A percentile compares a stretch with the other conserved stretches of the same genome.
These are phyloP conservation scores for Trichoderma gamsii DNA, from an alignment of 495 filamentous ascomycete species.

Conservation along the genomic window DNA sequence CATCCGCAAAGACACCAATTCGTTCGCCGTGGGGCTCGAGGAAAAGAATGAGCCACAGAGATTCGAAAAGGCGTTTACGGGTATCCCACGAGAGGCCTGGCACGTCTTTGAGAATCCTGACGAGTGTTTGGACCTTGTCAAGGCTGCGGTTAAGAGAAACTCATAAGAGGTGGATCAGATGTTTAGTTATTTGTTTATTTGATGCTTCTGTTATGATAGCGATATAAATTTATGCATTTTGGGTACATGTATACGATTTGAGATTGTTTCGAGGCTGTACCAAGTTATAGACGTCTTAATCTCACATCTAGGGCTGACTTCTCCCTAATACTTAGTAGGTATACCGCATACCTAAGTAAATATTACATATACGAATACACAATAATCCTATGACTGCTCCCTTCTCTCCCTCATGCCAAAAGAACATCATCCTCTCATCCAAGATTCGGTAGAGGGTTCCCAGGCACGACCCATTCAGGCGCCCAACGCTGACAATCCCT, in stretches of 20 bases:
- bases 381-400: not conserved
- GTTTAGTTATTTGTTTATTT: not conserved
- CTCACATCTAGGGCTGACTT: not conserved
- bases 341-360: not conserved
- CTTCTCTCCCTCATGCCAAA: not conserved
- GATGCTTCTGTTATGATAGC: not conserved
- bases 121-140: constrained; percentile 47
- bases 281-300: not conserved
- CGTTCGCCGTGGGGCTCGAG: constrained; percentile 59
- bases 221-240: not conserved
- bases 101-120: constrained; percentile 69
- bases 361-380: not conserved
- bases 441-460: not conserved
- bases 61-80: constrained; percentile 79
- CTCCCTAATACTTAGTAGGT: not conserved
- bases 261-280: not conserved
- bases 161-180: not conserved
- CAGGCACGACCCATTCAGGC: not conserved
- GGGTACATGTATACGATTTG: not conserved
- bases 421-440: not conserved
- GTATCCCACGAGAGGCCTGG: constrained; percentile 65
- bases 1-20: constrained; percentile 76
- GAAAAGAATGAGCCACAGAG: constrained; percentile 65
- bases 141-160: constrained; percentile 22
- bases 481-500: not conserved